These are phyloP conservation scores for Rhazya stricta DNA, from an alignment of 257 asterid genomes.

Conservation along the genomic window DNA sequence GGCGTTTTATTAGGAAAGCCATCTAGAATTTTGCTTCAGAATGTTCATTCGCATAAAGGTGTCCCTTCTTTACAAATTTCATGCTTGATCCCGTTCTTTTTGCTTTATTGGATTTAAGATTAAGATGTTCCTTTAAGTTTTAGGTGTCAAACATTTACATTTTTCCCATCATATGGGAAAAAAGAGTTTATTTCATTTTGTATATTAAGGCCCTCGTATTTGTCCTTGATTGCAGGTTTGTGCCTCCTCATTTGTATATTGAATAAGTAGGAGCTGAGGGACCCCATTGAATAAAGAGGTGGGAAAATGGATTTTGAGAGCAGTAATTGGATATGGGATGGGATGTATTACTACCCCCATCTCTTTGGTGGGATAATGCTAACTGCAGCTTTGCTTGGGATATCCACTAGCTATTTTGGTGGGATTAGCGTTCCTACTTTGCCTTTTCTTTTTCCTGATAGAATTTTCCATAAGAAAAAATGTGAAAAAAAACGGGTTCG, in stretches of 20 bases:
- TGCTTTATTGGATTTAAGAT: background rate
- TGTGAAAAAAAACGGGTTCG: constrained; percentile 56
- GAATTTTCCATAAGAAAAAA: constrained; percentile 61
- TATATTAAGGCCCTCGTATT: background rate
- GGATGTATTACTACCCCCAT: constrained; percentile 67
- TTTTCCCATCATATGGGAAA: background rate
- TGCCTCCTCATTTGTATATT: constrained; percentile 54
- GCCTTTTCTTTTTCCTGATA: constrained; percentile 62
- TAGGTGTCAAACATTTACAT: no score
- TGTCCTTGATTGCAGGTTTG: constrained; percentile 44
- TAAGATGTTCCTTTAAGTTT: background rate
- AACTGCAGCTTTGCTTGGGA: constrained; percentile 80
- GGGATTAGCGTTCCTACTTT: constrained; percentile 58
- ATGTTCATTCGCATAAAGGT: background rate
- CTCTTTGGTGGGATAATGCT: constrained; percentile 91
- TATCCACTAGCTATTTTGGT: constrained; percentile 77
- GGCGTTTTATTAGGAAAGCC: background rate
- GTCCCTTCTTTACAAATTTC: background rate
- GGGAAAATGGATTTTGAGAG: constrained; percentile 65
- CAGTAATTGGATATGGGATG: constrained; percentile 75
- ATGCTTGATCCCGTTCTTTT: background rate
- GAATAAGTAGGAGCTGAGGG: constrained; percentile 26
- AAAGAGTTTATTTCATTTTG: background rate
- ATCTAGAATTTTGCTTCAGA: background rate
- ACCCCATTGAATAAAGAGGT: constrained; percentile 23